Percentiles rank a stretch among this genome's conserved stretches.
These are phyloP conservation scores for Sporobolomyces roseus DNA, from an alignment of 768 basidiomycete species.

Conservation along the genomic window DNA sequence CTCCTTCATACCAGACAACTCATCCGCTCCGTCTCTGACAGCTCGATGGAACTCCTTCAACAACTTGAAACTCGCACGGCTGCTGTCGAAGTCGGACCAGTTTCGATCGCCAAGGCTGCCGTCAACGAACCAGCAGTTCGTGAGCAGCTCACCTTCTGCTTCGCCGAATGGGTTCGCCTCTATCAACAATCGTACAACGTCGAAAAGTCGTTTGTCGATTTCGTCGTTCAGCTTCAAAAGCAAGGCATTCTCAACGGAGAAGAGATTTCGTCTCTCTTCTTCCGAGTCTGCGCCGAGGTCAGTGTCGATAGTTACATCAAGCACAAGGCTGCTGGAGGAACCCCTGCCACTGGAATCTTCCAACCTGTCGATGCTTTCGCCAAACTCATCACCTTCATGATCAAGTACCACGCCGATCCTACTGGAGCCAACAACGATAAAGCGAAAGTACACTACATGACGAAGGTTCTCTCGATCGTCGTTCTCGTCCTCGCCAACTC, in stretches of 20 bases:
- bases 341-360: conserved; percentile 71
- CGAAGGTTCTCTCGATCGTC: conserved; percentile 94
- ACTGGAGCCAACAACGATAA: conserved; percentile 82
- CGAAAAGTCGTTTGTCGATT: conserved; percentile 91
- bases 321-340: conserved; percentile 48
- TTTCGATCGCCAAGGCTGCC: conserved; percentile 32
- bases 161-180: conserved; percentile 78
- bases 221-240: conserved; percentile 94
- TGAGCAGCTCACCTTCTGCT: conserved; percentile 49
- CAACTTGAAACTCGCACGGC: conserved; percentile 64
- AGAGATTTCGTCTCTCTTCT: conserved; percentile 94
- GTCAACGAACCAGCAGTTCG: conserved; percentile 43
- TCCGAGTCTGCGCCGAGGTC: conserved; percentile 93
- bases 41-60: conserved; percentile 59
- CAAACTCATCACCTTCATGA: conserved; percentile 90
- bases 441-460: conserved; percentile 91
- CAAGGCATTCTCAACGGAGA: conserved; percentile 95
- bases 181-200: conserved; percentile 85
- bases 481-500: conserved; percentile 89
- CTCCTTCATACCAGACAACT: conserved; percentile 4
- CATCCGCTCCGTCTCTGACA: not conserved
- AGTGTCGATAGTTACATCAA: conserved; percentile 76
- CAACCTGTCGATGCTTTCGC: conserved; percentile 94
- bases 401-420: conserved; percentile 98
- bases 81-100: conserved; percentile 26